phyloP scores from a whole-genome alignment of 371 early-diverging fungal genomes.

The Paraphysoderma sedebokerense region DNA sequence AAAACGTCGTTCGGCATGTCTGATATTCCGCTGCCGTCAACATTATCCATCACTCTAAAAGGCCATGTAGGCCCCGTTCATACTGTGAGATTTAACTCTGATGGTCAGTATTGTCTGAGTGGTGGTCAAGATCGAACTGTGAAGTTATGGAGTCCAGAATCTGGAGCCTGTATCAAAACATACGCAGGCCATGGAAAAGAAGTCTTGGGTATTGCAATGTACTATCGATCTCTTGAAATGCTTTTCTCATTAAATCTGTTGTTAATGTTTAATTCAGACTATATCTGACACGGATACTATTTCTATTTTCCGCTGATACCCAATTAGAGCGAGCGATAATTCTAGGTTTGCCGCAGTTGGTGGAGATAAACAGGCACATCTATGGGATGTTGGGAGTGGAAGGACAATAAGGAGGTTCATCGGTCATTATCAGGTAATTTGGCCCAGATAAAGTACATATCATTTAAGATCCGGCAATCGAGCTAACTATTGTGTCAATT shows the following conservation, averaged over 20 bases:
- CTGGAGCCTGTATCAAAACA: constrained; percentile 46
- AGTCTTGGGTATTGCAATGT: constrained; percentile 60
- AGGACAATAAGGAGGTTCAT: constrained; percentile 47
- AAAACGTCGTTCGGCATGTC: no score
- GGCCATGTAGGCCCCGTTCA: constrained; percentile 49
- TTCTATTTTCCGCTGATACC: no score
- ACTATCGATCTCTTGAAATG: constrained; percentile 5
- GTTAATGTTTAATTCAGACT: background rate
- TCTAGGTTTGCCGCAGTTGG: constrained; percentile 65
- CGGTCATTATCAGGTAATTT: constrained; percentile 57
- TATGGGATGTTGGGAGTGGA: constrained; percentile 76
- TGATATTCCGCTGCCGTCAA: no score
- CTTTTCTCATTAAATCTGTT: constrained; percentile 2
- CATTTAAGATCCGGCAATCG: background rate
- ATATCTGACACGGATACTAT: background rate
- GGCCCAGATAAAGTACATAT: background rate
- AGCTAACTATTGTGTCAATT: background rate
- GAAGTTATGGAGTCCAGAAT: constrained; percentile 60
- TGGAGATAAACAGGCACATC: constrained; percentile 54
- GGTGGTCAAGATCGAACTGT: constrained; percentile 62
- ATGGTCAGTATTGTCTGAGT: constrained; percentile 54
- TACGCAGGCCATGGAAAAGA: constrained; percentile 80
- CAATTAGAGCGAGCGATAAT: constrained; percentile 45
- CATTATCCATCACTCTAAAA: constrained; percentile 20
- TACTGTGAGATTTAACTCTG: constrained; percentile 39